Evolutionary conservation across 1,139 yeast genomes (phyloP).

Genomic region (Arxiozyma telluris): DNA sequence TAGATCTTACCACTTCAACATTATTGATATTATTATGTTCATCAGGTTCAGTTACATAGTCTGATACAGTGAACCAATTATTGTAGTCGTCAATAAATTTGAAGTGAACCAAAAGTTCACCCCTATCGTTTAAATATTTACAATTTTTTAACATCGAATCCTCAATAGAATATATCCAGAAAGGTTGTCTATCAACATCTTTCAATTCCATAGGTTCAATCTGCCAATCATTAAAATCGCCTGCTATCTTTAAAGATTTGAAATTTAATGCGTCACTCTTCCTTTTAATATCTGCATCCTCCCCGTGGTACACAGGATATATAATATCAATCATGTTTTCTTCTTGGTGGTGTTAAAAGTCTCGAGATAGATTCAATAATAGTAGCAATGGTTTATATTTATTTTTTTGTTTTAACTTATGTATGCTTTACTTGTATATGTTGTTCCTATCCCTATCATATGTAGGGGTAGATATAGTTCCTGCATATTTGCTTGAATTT

Average conservation of each 20-base stretch:
- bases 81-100: constrained; percentile 36
- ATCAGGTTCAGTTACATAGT: constrained; percentile 41
- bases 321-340: constrained; percentile 17
- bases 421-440: too few relatives aligned
- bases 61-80: constrained; percentile 45
- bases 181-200: neutral
- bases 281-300: neutral
- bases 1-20: constrained; percentile 17
- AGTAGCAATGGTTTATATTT: neutral
- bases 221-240: constrained; percentile 25
- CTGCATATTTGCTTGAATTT: neutral
- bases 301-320: constrained; percentile 11
- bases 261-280: constrained; percentile 7
- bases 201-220: constrained; percentile 19
- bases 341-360: neutral
- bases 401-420: neutral
- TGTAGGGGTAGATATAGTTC: neutral
- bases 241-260: constrained; percentile 23
- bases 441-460: too few relatives aligned
- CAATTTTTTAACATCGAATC: constrained; percentile 2
- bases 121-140: constrained; percentile 7
- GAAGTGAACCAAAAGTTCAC: constrained; percentile 14
- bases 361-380: neutral
- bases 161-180: constrained; percentile 19
- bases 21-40: constrained; percentile 52